Evolutionary conservation across 495 filamentous ascomycete genomes (phyloP).

Genomic region (Evernia prunastri): DNA sequence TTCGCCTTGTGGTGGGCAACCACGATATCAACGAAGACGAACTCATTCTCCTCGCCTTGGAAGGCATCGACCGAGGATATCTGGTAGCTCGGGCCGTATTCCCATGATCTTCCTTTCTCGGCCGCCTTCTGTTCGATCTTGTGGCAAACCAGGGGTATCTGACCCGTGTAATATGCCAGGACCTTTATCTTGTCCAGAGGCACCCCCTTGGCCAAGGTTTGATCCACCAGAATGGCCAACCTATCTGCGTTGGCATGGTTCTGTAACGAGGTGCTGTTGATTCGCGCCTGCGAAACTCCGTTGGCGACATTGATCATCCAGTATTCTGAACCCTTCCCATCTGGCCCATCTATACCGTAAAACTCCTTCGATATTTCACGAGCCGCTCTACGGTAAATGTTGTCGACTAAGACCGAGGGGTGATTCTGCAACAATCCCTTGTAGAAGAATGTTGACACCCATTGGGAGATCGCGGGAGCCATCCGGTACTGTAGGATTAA

Average conservation of each 20-base stretch:
- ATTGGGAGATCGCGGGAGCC: neutral
- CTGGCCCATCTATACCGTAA: neutral
- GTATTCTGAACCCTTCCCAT: slow-evolving; percentile 5
- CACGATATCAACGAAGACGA: slow-evolving; percentile 4
- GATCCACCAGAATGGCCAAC: neutral
- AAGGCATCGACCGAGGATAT: slow-evolving; percentile 2
- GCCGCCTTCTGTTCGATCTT: neutral
- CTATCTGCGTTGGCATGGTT: neutral
- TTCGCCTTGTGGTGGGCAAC: neutral
- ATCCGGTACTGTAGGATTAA: neutral
- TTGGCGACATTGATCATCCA: slow-evolving; percentile 2
- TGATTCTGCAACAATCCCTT: neutral
- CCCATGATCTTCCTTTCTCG: neutral
- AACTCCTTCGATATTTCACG: neutral
- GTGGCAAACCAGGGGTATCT: neutral
- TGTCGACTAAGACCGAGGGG: neutral
- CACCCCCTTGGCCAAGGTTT: neutral
- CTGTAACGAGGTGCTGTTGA: neutral
- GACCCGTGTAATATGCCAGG: slow-evolving; percentile 1
- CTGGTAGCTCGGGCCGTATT: neutral
- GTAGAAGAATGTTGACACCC: neutral
- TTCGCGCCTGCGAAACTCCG: neutral
- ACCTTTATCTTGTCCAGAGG: neutral
- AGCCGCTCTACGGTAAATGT: neutral
- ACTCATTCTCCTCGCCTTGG: neutral